Evolutionary conservation across 148 eudicot species (phyloP).

Genomic region (Camellia lanceoleosa): DNA sequence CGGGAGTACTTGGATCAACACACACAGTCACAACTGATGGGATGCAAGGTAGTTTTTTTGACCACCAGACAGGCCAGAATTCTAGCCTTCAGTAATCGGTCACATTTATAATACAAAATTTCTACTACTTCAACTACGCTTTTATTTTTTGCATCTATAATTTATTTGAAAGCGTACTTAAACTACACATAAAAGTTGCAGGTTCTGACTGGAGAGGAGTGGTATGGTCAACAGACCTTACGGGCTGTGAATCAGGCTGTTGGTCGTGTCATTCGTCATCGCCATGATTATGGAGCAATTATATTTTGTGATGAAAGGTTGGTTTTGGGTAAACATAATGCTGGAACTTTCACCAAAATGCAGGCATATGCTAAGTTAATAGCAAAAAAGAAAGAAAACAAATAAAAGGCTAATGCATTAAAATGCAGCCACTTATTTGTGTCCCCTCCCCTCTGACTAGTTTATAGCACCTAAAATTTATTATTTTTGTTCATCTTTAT

Average conservation of each 20-base stretch:
- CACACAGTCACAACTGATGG: slow-evolving; percentile 32
- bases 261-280: slow-evolving; percentile 99
- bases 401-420: too few relatives aligned
- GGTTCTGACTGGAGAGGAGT: slow-evolving; percentile 89
- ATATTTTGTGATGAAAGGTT: slow-evolving; percentile 96
- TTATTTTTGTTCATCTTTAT: too few relatives aligned
- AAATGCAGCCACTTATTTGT: too few relatives aligned
- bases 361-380: too few relatives aligned
- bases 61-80: slow-evolving; percentile 4
- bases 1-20: slow-evolving; percentile 85
- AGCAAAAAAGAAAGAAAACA: too few relatives aligned
- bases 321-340: too few relatives aligned
- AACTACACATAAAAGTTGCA: slow-evolving; percentile 23
- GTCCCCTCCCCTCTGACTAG: too few relatives aligned
- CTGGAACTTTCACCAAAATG: too few relatives aligned
- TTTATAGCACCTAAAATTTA: too few relatives aligned
- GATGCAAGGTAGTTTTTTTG: slow-evolving; percentile 32
- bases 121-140: background rate
- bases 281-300: slow-evolving; percentile 95
- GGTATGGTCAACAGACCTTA: slow-evolving; percentile 92
- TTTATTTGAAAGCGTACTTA: background rate
- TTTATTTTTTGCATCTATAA: background rate
- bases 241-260: slow-evolving; percentile 99
- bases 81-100: background rate
- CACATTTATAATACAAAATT: background rate